Percentiles rank a stretch among this genome's conserved stretches.
phyloP scores from a whole-genome alignment of 2,329 filamentous ascomycete species.

The Akanthomyces uredinophilus region DNA sequence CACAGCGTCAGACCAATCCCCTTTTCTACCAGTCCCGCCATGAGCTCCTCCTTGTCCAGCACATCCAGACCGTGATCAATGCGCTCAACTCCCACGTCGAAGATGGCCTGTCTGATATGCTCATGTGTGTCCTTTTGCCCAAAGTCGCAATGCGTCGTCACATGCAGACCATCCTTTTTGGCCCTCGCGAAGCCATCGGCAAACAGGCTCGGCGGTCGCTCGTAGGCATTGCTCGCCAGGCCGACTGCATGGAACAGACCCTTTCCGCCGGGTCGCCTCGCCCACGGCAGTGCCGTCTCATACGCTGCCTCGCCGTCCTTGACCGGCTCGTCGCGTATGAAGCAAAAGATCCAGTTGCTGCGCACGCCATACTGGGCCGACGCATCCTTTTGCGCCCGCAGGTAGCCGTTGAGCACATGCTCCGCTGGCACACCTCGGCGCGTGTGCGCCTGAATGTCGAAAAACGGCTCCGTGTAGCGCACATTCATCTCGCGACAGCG shows the following conservation, averaged over 20 bases:
- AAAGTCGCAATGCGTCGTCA: conserved; percentile 48
- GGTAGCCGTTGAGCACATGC: conserved; percentile 58
- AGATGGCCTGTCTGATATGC: conserved; percentile 56
- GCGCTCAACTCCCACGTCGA: conserved; percentile 53
- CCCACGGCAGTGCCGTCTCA: conserved; percentile 35
- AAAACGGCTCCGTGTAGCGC: conserved; percentile 69
- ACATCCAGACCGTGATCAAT: conserved; percentile 71
- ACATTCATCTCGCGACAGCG: conserved; percentile 59
- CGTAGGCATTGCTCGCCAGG: conserved; percentile 41
- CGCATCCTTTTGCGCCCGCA: conserved; percentile 53
- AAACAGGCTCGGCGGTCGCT: conserved; percentile 41
- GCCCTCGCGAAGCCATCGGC: conserved; percentile 34
- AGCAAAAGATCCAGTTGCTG: conserved; percentile 63
- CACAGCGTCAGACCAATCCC: conserved; percentile 62
- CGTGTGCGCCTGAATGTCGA: conserved; percentile 71
- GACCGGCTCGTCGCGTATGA: conserved; percentile 62
- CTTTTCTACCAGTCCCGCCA: conserved; percentile 50
- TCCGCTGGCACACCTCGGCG: conserved; percentile 55
- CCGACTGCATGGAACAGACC: conserved; percentile 41
- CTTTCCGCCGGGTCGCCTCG: conserved; percentile 24
- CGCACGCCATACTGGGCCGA: conserved; percentile 57
- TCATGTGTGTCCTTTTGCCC: conserved; percentile 42
- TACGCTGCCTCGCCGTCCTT: conserved; percentile 66
- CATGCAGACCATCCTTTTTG: conserved; percentile 34
- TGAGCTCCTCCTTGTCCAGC: conserved; percentile 50